Evolutionary conservation across 257 asterid species (phyloP), one percentile per base, ranked within the genome.

Genomic region (Solanum neorickii): DNA sequence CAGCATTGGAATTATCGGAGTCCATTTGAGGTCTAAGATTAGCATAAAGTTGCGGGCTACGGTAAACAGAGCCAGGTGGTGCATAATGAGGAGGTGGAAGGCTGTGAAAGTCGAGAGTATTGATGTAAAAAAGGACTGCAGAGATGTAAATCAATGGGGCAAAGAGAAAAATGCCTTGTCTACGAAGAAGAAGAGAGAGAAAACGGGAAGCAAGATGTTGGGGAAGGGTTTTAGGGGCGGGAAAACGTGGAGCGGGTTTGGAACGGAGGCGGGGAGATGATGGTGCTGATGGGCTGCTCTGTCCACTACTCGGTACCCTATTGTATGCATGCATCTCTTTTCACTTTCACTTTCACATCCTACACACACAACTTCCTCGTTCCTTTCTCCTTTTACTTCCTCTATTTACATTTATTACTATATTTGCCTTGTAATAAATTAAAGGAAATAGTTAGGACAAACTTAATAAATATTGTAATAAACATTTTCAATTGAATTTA

Each of bases 281-380:
- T 76, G 99, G 97, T 62, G 99, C 92, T 18, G 95, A 92, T n/a
- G 98, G 98, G 94, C 97, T 93, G 93, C 74, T 94, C 88, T 93
- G 94, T 93, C 98, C 99, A 94, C 98, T 96, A 93, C 91, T 91
- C 91, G 98, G 98, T 72, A 94, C 95, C 96, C 99, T 95, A 89
- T 91, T 94, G 91, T 94, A 92, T 85, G 98, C 98, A 88, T 93
- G 97, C 99, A 97, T 97, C 94, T 93, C 95, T 90, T 73, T 70
- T 69, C 44, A 16, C 75, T 90, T 75, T 31, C 69, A 86, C 91
- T 14, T 91, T 93, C 94, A 94, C 94, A 92, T 92, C 91, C 77
- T 88, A 83, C 52, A 52, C 7, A 49, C 60, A 6, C 60, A 49
- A 49, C 23, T 49, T 15, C 60, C 60, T 49, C 60, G 0, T 49